Conservation (phyloP, 768 basidiomycete species). For the Cantharellus anzutake region DNA sequence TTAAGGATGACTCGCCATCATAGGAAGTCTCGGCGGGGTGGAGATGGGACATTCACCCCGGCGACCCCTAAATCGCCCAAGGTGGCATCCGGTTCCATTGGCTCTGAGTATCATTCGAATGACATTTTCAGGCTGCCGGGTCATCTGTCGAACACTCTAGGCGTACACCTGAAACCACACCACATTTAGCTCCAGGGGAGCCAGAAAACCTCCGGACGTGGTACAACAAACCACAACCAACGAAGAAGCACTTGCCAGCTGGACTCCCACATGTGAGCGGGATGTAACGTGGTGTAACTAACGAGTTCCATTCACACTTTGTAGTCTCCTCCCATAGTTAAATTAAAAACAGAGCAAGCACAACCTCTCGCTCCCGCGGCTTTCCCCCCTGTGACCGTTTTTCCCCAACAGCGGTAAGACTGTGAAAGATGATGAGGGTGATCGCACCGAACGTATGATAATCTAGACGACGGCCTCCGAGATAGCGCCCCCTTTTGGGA, state of each 20-base stretch:
- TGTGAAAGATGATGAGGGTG: no score
- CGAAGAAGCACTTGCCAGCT: neutral
- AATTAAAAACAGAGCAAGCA: no score
- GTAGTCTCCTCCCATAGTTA: neutral
- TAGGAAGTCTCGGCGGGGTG: slow-evolving; percentile 3
- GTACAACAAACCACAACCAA: no score
- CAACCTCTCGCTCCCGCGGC: neutral
- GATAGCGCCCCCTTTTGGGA: slow-evolving; percentile 30
- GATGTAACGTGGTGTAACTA: neutral
- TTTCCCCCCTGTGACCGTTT: neutral
- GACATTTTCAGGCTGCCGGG: neutral
- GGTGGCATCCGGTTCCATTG: neutral
- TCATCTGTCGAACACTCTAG: neutral
- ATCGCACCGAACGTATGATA: neutral
- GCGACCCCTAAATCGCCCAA: neutral
- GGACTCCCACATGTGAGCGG: neutral
- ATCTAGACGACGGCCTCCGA: neutral
- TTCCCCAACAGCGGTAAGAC: neutral
- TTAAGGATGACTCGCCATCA: neutral
- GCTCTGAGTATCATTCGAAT: neutral
- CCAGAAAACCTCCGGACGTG: neutral
- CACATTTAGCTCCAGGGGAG: neutral
- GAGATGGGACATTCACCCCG: slow-evolving; percentile 5
- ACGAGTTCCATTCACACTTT: neutral
- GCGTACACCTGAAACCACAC: neutral